These are phyloP conservation scores for Saccharomycopsis vini DNA, from an alignment of 805 yeast species.

Conservation along the genomic window DNA sequence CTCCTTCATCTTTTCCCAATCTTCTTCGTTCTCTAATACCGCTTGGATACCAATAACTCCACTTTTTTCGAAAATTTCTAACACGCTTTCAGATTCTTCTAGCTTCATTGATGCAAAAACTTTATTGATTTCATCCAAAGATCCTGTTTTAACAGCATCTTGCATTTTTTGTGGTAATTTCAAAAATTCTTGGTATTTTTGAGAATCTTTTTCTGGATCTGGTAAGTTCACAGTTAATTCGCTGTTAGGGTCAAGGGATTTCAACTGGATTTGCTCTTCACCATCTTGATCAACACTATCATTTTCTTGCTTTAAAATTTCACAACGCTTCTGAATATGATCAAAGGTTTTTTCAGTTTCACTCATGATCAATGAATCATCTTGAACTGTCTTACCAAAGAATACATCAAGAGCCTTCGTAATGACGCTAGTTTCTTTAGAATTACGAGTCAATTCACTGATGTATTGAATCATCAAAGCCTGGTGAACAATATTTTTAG, in stretches of 20 bases:
- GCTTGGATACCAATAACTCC: constrained; percentile 81
- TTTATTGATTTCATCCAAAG: constrained; percentile 71
- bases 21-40: constrained; percentile 60
- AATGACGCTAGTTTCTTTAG: background rate
- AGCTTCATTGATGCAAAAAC: constrained; percentile 68
- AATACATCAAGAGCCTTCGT: constrained; percentile 47
- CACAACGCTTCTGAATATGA: constrained; percentile 73
- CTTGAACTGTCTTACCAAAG: constrained; percentile 58
- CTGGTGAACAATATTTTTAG: constrained; percentile 68
- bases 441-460: constrained; percentile 32
- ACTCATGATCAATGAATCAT: constrained; percentile 46
- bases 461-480: constrained; percentile 73
- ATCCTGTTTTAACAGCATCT: constrained; percentile 61
- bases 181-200: constrained; percentile 45
- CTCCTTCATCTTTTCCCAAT: constrained; percentile 36
- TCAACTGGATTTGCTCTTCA: constrained; percentile 67
- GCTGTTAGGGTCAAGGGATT: constrained; percentile 77
- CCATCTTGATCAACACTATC: constrained; percentile 21
- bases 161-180: constrained; percentile 56
- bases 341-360: constrained; percentile 67
- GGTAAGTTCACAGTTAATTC: constrained; percentile 69
- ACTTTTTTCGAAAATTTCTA: constrained; percentile 68
- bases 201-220: constrained; percentile 33
- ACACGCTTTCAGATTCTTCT: constrained; percentile 69
- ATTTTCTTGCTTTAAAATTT: constrained; percentile 49